Base-by-base conservation (phyloP, 352 stramenopile species). In the Phytophthora fragariaefolia region DNA sequence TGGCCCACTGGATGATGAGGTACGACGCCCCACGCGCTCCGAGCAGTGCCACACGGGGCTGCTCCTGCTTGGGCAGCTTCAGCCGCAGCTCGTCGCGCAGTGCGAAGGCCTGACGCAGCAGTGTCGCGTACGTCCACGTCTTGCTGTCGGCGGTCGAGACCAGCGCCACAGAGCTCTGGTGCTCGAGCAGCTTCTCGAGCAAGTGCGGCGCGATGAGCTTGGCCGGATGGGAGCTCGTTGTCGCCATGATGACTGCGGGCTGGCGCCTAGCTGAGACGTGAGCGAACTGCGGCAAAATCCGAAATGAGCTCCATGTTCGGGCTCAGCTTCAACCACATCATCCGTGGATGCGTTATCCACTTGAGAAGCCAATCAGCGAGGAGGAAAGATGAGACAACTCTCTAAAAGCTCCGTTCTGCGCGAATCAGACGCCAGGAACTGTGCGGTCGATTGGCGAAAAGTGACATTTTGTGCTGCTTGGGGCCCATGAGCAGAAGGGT, bases 1-100 rank as follows among this genome's bases (percentile, higher is more conserved):
- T 88, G 3, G 77, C 85, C 84, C 83, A 96, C 52, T 92, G 80
- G 23, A 89, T 85, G 9, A 77, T 61, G 13, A 94, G 55, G 57
- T 91, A 93, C 47, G 79, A 78, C 34, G 79, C 67, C 0, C 69
- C 79, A 34, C 79, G 79, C 34, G 59, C 68, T 43, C 79, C 77
- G 15, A 90, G 71, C 34, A 78, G 63, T 12, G 77, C 77, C 6
- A 90, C 56, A 22, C 77, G 77, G 50, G 70, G 70, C 42, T 81
- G 66, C 9, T 69, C 47, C 2, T 59, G 27, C 6, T 47, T 47
- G 1, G 54, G n/a, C 15, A 76, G 59, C 9, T 51, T 51, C 0
- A 2, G 1, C 13, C 58, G 27, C 15, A 89, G 69, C n/a, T 70
- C 47, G 24, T 82, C 72, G 6, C 74, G 66, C 22, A 90, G 56